These are phyloP conservation scores for Papilionanthe hybrid DNA, from an alignment of 116 monocot species.

Conservation along the genomic window DNA sequence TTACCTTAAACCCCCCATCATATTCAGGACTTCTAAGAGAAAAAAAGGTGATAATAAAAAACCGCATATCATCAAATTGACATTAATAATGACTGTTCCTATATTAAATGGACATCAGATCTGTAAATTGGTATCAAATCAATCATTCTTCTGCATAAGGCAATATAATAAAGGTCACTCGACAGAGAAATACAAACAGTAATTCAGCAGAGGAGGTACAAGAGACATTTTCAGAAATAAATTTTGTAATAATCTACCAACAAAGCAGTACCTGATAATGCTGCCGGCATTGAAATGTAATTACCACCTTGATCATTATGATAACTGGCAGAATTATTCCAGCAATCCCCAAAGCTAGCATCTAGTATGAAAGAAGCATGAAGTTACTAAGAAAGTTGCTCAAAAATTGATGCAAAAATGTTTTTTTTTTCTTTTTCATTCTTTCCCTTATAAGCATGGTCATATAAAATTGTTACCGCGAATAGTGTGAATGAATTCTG, in stretches of 20 bases:
- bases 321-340: conserved; percentile 8
- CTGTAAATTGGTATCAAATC: not conserved
- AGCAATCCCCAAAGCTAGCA: not conserved
- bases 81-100: not conserved
- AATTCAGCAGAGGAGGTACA: not conserved
- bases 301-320: not conserved
- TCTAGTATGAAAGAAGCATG: not conserved
- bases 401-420: conserved; percentile 1
- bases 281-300: not conserved
- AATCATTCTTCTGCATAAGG: not conserved
- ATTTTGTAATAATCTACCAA: not conserved
- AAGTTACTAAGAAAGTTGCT: not conserved
- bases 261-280: not conserved
- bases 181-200: not conserved
- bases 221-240: not conserved
- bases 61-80: too few relatives aligned
- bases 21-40: too few relatives aligned
- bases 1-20: too few relatives aligned
- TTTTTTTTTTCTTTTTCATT: not conserved
- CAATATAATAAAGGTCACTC: not conserved
- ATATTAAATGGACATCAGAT: not conserved
- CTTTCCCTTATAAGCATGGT: not conserved
- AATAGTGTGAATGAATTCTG: conserved; percentile 31
- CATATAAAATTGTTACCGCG: conserved; percentile 3
- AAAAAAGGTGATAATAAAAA: too few relatives aligned